Evolutionary conservation across 2,329 filamentous ascomycete species (phyloP).

Genomic region (Nemania abortiva): DNA sequence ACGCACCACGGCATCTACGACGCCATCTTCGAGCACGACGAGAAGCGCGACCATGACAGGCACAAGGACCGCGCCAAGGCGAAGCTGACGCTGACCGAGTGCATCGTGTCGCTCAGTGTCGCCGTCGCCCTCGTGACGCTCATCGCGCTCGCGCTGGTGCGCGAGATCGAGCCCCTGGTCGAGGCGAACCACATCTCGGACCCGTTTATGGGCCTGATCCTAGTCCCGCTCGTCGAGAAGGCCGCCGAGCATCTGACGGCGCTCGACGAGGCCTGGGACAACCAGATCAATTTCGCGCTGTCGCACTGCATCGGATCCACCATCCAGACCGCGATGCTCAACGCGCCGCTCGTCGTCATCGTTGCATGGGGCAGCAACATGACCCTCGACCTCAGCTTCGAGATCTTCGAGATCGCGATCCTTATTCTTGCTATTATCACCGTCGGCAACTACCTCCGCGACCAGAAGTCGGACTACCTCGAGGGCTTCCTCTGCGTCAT

Average conservation of each 20-base stretch:
- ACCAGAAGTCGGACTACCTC: constrained; percentile 90
- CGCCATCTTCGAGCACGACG: constrained; percentile 77
- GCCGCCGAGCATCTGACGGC: constrained; percentile 87
- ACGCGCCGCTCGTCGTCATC: constrained; percentile 84
- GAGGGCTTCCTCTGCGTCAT: constrained; percentile 85
- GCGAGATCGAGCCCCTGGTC: constrained; percentile 74
- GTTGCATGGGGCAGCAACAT: constrained; percentile 83
- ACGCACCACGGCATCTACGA: constrained; percentile 83
- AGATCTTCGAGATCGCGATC: constrained; percentile 85
- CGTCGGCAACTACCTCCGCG: constrained; percentile 87
- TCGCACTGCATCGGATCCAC: constrained; percentile 88
- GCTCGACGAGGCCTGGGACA: constrained; percentile 85
- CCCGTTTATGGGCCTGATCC: constrained; percentile 75
- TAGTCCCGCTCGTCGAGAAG: constrained; percentile 87
- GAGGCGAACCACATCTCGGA: constrained; percentile 60
- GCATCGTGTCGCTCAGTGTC: constrained; percentile 72
- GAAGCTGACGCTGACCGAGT: constrained; percentile 82
- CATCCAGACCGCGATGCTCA: constrained; percentile 90
- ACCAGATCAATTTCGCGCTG: constrained; percentile 86
- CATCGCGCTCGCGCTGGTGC: constrained; percentile 79
- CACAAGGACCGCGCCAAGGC: constrained; percentile 69
- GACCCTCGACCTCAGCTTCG: constrained; percentile 84
- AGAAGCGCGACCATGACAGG: constrained; percentile 73
- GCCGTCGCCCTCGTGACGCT: constrained; percentile 77
- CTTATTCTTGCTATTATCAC: constrained; percentile 87